A percentile compares a stretch with the other conserved stretches of the same genome.
Evolutionary conservation across 306 rosid genomes (phyloP).

Genomic region (Sophora flavescens): DNA sequence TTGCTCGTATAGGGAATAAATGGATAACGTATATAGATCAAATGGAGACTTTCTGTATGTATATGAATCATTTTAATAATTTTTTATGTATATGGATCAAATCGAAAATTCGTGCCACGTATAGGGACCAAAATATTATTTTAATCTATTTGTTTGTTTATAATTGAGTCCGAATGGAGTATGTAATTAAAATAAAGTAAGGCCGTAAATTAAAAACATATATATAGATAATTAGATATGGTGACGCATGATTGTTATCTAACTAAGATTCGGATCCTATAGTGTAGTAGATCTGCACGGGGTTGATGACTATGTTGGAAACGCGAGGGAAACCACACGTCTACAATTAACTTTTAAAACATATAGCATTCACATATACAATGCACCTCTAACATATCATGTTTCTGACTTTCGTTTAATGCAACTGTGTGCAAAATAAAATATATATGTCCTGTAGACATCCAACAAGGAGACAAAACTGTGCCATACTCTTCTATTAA

Average conservation of each 20-base stretch:
- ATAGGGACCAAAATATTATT: too few species aligned
- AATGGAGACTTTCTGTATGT: too few species aligned
- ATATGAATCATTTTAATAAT: too few species aligned
- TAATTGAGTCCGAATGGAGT: too few species aligned
- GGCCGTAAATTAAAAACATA: neutral
- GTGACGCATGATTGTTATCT: conserved; percentile 51
- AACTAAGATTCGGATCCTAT: conserved; percentile 24
- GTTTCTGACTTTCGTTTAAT: neutral
- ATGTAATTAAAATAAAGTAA: conserved; percentile 19
- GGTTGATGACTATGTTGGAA: conserved; percentile 32
- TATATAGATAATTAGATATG: conserved; percentile 34
- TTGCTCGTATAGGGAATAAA: too few species aligned
- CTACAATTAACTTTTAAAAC: neutral
- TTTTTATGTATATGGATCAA: too few species aligned
- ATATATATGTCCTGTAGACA: conserved; percentile 12
- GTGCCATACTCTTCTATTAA: neutral
- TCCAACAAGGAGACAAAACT: conserved; percentile 26
- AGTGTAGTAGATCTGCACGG: neutral
- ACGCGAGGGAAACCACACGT: conserved; percentile 41
- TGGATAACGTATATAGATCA: too few species aligned
- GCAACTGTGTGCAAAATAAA: conserved; percentile 8
- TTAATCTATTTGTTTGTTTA: too few species aligned
- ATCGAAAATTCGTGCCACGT: too few species aligned
- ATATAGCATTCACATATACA: neutral
- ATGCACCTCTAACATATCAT: neutral